These are phyloP conservation scores for Medicago lupulina DNA, from an alignment of 306 rosid genomes.

Conservation along the genomic window DNA sequence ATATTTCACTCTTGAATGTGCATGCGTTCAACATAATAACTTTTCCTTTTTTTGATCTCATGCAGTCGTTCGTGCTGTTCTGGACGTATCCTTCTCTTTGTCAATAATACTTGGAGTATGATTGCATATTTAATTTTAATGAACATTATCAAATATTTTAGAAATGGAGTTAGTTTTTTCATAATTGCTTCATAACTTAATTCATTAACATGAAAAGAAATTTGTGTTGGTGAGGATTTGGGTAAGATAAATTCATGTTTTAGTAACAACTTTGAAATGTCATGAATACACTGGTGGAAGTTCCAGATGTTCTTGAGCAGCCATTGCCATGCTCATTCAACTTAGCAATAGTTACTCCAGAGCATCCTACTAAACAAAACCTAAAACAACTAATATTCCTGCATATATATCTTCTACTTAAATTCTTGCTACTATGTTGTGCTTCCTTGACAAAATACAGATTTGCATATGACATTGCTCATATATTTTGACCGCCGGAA, in stretches of 20 bases:
- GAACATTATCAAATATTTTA: conserved; percentile 25
- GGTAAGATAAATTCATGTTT: conserved; percentile 20
- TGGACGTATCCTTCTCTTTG: conserved; percentile 91
- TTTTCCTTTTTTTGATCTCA: conserved; percentile 28
- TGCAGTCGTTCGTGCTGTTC: conserved; percentile 98
- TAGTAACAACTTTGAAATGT: conserved; percentile 17
- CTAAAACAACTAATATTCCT: not conserved
- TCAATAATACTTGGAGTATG: conserved; percentile 33
- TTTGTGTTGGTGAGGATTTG: not conserved
- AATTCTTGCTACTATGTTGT: conserved; percentile 17
- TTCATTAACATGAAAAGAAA: not conserved
- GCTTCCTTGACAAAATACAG: conserved; percentile 65
- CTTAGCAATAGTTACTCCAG: not conserved
- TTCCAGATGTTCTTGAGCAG: conserved; percentile 24
- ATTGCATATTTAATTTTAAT: conserved; percentile 19
- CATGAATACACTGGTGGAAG: not conserved
- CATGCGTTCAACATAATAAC: conserved; percentile 27
- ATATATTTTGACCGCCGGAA: conserved; percentile 69
- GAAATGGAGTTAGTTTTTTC: conserved; percentile 22
- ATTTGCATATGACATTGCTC: conserved; percentile 92
- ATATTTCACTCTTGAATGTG: conserved; percentile 5
- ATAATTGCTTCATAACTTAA: conserved; percentile 14
- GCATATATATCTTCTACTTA: conserved; percentile 19
- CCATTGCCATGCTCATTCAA: conserved; percentile 13
- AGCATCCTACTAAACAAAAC: not conserved